A percentile compares a stretch with the other conserved stretches of the same genome.
Conservation (phyloP, 257 asterid genomes). For the Solanum etuberosum region DNA sequence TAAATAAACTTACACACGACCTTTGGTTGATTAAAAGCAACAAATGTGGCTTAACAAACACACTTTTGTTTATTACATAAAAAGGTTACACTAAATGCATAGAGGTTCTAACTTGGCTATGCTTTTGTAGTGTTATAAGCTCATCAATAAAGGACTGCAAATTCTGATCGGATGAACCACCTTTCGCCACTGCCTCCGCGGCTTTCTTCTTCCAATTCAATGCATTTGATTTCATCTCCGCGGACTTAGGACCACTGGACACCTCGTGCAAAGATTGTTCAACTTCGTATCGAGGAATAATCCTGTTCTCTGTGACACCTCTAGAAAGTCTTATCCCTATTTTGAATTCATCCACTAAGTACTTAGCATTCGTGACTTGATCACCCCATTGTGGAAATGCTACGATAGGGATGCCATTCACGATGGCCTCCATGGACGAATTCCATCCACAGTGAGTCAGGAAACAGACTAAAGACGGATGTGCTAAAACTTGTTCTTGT, state of each 20-base stretch:
- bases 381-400: background rate
- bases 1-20: too few species aligned
- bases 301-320: background rate
- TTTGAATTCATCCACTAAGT: background rate
- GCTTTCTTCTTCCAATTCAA: slow-evolving; percentile 7
- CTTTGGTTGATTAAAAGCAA: too few species aligned
- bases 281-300: background rate
- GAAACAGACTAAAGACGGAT: slow-evolving; percentile 3
- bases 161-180: slow-evolving; percentile 1
- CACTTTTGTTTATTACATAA: background rate
- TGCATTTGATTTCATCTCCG: background rate
- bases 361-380: background rate
- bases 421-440: background rate
- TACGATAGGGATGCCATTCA: background rate
- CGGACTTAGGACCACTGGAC: background rate
- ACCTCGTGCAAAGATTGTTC: background rate
- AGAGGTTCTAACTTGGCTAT: background rate
- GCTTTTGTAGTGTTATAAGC: background rate
- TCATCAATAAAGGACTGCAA: background rate
- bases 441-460: slow-evolving; percentile 12
- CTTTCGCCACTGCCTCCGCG: background rate
- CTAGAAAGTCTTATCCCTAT: background rate
- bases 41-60: too few species aligned
- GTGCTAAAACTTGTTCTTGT: slow-evolving; percentile 7
- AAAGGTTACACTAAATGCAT: background rate